phyloP scores from a whole-genome alignment of 345 rosid species.

The Pugionium dolabratum region DNA sequence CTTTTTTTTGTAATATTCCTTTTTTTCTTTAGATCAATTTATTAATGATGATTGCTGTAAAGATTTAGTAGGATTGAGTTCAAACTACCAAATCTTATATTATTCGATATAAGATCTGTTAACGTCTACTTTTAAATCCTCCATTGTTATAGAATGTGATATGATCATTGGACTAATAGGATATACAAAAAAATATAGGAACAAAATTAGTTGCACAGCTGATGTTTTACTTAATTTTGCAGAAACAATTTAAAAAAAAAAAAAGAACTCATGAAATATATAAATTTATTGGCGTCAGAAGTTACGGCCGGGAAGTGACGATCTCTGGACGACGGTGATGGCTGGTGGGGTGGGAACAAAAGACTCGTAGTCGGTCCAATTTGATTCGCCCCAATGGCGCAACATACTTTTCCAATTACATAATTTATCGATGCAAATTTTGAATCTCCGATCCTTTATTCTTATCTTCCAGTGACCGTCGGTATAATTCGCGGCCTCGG shows the following conservation, averaged over 20 bases:
- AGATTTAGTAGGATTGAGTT: too few species aligned
- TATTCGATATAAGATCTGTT: too few species aligned
- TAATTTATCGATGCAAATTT: constrained; percentile 73
- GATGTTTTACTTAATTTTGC: constrained; percentile 24
- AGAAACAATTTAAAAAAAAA: background rate
- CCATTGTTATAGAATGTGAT: too few species aligned
- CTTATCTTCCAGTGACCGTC: constrained; percentile 74
- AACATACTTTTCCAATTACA: constrained; percentile 93
- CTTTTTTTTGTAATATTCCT: too few species aligned
- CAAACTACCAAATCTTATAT: too few species aligned
- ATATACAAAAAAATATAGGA: background rate
- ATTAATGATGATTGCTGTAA: too few species aligned
- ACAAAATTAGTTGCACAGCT: constrained; percentile 12
- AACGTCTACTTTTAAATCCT: too few species aligned
- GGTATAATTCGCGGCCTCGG: constrained; percentile 66
- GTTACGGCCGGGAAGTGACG: constrained; percentile 18
- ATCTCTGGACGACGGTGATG: constrained; percentile 37
- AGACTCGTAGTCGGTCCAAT: constrained; percentile 63
- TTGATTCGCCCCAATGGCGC: constrained; percentile 91
- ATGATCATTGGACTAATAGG: too few species aligned
- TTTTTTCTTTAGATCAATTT: too few species aligned
- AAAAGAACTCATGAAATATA: constrained; percentile 6
- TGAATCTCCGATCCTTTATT: constrained; percentile 59
- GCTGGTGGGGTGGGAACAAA: constrained; percentile 77
- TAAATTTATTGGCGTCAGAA: constrained; percentile 11